Conservation (phyloP, 495 filamentous ascomycete species). For the Extremus antarcticus region DNA sequence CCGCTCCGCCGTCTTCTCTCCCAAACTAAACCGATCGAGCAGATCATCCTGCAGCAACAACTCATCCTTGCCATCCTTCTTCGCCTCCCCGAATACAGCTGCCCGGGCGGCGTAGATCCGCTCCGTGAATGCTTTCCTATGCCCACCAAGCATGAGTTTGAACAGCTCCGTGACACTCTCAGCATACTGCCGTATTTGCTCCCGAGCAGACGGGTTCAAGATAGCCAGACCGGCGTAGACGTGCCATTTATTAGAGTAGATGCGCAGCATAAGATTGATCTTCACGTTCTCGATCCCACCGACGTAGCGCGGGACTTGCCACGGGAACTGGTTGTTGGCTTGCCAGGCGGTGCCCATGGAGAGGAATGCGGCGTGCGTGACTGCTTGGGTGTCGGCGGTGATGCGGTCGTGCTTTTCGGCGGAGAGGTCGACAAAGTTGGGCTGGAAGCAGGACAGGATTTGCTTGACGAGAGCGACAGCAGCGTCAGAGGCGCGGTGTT, state of each 20-base stretch:
- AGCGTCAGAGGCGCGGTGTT: constrained; percentile 72
- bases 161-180: constrained; percentile 86
- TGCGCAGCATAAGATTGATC: constrained; percentile 92
- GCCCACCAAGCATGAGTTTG: constrained; percentile 86
- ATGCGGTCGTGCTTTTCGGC: constrained; percentile 87
- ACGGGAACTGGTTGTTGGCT: constrained; percentile 85
- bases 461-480: constrained; percentile 67
- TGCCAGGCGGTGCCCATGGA: constrained; percentile 97
- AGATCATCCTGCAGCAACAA: constrained; percentile 70
- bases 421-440: constrained; percentile 73
- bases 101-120: constrained; percentile 68
- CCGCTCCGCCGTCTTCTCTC: constrained; percentile 50
- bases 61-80: constrained; percentile 41
- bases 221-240: constrained; percentile 97
- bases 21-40: constrained; percentile 76
- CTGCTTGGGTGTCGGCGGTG: constrained; percentile 94
- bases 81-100: constrained; percentile 57
- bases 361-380: constrained; percentile 93
- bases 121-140: constrained; percentile 64
- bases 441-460: constrained; percentile 70
- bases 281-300: constrained; percentile 99
- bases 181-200: constrained; percentile 90
- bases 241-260: constrained; percentile 98
- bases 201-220: constrained; percentile 80
- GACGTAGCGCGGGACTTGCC: constrained; percentile 85